These are phyloP conservation scores for Pythium phragmiticola DNA, from an alignment of 352 stramenopile genomes.

Conservation along the genomic window DNA sequence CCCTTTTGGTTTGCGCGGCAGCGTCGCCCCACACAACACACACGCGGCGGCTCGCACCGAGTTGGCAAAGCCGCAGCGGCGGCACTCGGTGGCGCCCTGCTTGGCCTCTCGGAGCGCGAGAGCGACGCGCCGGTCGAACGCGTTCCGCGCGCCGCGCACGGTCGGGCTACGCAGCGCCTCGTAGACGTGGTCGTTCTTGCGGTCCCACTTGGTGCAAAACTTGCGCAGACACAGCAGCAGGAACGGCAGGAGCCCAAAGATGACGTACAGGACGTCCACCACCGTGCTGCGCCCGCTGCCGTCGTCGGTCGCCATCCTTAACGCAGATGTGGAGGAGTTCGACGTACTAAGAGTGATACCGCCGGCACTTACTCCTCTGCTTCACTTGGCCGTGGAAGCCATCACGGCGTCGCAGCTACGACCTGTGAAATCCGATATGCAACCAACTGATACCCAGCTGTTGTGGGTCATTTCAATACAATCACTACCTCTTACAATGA, in stretches of 20 bases:
- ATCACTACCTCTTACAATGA: not conserved
- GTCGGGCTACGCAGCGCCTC: slow-evolving; percentile 23
- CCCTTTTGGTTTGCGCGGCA: not conserved
- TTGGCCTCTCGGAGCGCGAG: slow-evolving; percentile 23
- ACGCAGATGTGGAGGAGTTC: too few species aligned
- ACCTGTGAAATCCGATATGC: not conserved
- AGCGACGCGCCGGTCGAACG: slow-evolving; percentile 23
- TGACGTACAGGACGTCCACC: slow-evolving; percentile 18
- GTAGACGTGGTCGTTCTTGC: slow-evolving; percentile 26
- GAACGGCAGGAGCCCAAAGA: slow-evolving; percentile 19
- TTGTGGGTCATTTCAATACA: not conserved
- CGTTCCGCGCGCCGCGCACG: slow-evolving; percentile 19
- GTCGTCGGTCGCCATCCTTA: not conserved
- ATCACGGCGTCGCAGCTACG: not conserved
- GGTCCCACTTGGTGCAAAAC: slow-evolving; percentile 19
- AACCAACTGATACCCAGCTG: not conserved
- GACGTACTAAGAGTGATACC: too few species aligned
- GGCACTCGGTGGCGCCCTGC: slow-evolving; percentile 9
- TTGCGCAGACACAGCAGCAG: slow-evolving; percentile 19
- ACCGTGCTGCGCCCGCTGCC: not conserved
- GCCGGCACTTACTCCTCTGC: too few species aligned
- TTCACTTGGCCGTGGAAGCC: too few species aligned
- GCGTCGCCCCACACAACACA: slow-evolving; percentile 16
- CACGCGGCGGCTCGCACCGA: slow-evolving; percentile 9
- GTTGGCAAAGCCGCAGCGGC: slow-evolving; percentile 22